Evolutionary conservation across 2,329 filamentous ascomycete genomes (phyloP).

Genomic region (Gnomoniopsis sp.): DNA sequence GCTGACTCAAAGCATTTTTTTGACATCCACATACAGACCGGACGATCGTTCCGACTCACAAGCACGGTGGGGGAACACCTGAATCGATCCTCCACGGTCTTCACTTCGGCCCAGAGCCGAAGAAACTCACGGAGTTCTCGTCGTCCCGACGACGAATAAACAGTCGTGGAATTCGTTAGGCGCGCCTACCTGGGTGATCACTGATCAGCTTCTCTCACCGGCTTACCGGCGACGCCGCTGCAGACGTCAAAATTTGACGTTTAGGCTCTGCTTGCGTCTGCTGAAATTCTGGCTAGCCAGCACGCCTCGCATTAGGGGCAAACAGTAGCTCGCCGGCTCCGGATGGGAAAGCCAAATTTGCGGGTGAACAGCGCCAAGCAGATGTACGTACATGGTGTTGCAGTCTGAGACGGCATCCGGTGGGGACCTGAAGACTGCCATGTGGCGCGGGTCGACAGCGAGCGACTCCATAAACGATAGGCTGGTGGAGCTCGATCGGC

Average conservation of each 20-base stretch:
- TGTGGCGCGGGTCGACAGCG: background rate
- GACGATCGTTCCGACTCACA: no score
- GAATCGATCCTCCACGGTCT: no score
- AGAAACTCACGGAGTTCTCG: no score
- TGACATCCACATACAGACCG: no score
- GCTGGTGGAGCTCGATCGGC: background rate
- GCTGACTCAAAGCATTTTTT: no score
- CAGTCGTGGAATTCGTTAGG: no score
- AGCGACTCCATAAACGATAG: background rate
- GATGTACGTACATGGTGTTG: no score
- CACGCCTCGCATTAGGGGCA: background rate
- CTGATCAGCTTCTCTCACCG: background rate
- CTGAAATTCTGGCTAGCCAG: background rate
- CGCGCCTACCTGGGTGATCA: no score
- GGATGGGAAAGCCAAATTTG: background rate
- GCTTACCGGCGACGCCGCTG: background rate
- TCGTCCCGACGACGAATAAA: no score
- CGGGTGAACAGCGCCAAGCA: no score
- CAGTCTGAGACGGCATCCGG: background rate
- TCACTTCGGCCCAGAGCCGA: no score
- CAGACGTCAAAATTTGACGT: background rate
- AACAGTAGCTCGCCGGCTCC: background rate
- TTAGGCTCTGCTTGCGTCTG: background rate
- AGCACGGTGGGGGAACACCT: no score
- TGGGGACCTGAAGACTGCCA: background rate